Evolutionary conservation across 306 rosid genomes (phyloP), one percentile per base, ranked within the genome.

Genomic region (Macrotyloma uniflorum): DNA sequence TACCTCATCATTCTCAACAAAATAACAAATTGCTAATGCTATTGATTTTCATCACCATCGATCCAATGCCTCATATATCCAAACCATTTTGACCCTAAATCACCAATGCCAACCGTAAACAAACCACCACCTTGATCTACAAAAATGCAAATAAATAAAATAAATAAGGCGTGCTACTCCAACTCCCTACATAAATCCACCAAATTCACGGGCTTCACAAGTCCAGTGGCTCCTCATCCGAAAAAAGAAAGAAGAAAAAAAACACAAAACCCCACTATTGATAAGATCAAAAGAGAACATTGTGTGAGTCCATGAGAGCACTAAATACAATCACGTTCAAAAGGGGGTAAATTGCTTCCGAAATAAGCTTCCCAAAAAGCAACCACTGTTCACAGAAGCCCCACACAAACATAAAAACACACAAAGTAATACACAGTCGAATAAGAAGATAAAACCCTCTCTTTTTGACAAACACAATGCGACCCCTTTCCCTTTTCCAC

Each of bases 311-410:
- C 86, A 79, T 65, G 84, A 83, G 42, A 45, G 65, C 79, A 85
- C 82, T 88, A 76, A 93, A 88, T 86, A 82, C 85, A 65, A 78
- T 90, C 98, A 90, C 90, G 87, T 84, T 85, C 86, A 73, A 87
- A 83, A 87, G 87, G 67, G 85, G 73, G 83, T 86, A 73, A 88
- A 77, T 88, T 88, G 98, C 98, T 91, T 93, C 92, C 75, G 40
- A 87, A 82, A 87, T 84, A 93, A 85, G 98, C 90, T 90, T 91
- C 86, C 83, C 43, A 55, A 85, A 91, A 93, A 86, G 87, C 77
- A 82, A 65, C 45, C 59, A 69, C 79, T 67, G 65, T 79, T 63
- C 81, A 82, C 72, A 79, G 87, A 85, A 76, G 87, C 62, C 70
- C 79, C 65, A 66, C 22, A 2, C 51, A 68, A 75, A 74, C 8